Percentiles rank a stretch among this genome's conserved stretches.
phyloP scores from a whole-genome alignment of 2,329 filamentous ascomycete species.

The Raffaelea ambrosiae region DNA sequence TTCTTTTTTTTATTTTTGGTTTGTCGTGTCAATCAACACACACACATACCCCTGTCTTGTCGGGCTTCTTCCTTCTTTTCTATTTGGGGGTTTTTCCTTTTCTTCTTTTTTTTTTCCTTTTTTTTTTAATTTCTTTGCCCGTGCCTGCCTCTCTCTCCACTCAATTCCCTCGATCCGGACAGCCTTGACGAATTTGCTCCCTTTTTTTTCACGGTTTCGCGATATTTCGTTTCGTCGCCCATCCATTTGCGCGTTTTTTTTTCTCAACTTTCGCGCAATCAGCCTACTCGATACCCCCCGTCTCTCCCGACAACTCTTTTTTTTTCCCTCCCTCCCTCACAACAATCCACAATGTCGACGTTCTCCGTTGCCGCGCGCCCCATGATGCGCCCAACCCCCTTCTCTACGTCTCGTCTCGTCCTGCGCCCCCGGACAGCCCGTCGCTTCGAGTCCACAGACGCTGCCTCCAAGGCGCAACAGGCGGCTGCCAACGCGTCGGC shows the following conservation, averaged over 20 bases:
- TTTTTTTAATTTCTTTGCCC: neutral
- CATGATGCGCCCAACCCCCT: conserved; percentile 35
- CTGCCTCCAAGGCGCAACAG: conserved; percentile 31
- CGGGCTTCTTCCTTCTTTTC: neutral
- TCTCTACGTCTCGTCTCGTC: conserved; percentile 19
- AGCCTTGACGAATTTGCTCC: neutral
- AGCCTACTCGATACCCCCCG: neutral
- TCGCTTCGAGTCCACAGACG: conserved; percentile 52
- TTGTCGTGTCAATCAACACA: no score
- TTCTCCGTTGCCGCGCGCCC: conserved; percentile 23
- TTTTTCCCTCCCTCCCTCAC: neutral
- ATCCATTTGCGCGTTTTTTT: conserved; percentile 1
- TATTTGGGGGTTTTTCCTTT: no score
- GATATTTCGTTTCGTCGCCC: no score
- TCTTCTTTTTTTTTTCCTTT: neutral
- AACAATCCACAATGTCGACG: conserved; percentile 7
- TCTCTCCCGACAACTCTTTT: neutral
- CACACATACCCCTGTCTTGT: neutral
- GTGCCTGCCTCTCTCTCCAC: neutral
- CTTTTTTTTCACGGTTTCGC: neutral
- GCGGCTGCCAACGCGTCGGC: conserved; percentile 36
- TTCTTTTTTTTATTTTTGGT: neutral
- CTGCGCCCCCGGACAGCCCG: conserved; percentile 27
- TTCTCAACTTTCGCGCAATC: neutral
- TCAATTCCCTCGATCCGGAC: no score